Percentiles rank a stretch among this genome's conserved stretches.
phyloP scores from a whole-genome alignment of 2,329 filamentous ascomycete genomes.

The Ustilaginoidea virens region DNA sequence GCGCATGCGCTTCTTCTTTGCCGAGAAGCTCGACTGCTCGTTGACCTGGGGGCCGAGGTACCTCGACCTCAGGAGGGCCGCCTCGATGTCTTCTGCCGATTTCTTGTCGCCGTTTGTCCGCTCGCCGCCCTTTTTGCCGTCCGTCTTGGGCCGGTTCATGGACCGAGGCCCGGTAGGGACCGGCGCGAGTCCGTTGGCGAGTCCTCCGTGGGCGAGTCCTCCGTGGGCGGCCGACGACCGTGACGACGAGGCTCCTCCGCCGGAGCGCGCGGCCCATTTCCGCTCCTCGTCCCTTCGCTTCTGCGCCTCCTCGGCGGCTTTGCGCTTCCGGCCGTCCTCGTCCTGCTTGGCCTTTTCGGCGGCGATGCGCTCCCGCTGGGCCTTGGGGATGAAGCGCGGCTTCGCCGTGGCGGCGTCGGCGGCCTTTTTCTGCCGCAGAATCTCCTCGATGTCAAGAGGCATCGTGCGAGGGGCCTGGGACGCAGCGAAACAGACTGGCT shows the following conservation, averaged over 20 bases:
- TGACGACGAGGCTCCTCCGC: slow-evolving; percentile 10
- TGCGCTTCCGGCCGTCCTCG: slow-evolving; percentile 38
- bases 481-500: background rate
- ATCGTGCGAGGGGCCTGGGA: slow-evolving; percentile 9
- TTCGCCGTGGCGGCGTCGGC: slow-evolving; percentile 73
- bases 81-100: slow-evolving; percentile 50
- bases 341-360: slow-evolving; percentile 63
- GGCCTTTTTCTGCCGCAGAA: slow-evolving; percentile 72
- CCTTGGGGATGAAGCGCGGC: slow-evolving; percentile 76
- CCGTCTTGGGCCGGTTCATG: slow-evolving; percentile 32
- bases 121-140: slow-evolving; percentile 23
- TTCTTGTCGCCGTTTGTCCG: slow-evolving; percentile 21
- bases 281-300: slow-evolving; percentile 52
- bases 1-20: slow-evolving; percentile 86
- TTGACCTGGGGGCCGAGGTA: slow-evolving; percentile 90
- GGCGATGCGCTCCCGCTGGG: slow-evolving; percentile 65
- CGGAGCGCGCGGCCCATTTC: slow-evolving; percentile 17
- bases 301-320: slow-evolving; percentile 43
- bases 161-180: slow-evolving; percentile 60
- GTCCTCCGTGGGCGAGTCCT: slow-evolving; percentile 11
- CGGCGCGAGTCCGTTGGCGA: slow-evolving; percentile 10
- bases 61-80: slow-evolving; percentile 57
- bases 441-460: slow-evolving; percentile 66
- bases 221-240: too few relatives aligned
- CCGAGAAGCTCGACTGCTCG: slow-evolving; percentile 70